Evolutionary conservation across 495 filamentous ascomycete species (phyloP).

Genomic region (Neurospora sp.): DNA sequence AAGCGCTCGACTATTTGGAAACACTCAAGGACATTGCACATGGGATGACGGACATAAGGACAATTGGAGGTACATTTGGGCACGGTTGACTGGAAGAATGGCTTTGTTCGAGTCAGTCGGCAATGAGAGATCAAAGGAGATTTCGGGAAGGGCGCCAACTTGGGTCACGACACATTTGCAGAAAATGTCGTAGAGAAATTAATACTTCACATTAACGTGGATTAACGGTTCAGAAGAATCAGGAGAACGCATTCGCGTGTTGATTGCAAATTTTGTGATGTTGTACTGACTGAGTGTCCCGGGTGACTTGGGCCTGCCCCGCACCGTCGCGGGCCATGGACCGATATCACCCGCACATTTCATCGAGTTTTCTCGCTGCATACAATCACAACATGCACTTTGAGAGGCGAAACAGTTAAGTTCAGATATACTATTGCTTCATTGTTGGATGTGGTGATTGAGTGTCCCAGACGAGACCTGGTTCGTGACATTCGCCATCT

Average conservation of each 20-base stretch:
- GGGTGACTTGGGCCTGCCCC: neutral
- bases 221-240: neutral
- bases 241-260: neutral
- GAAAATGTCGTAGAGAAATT: neutral
- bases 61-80: neutral
- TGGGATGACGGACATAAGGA: neutral
- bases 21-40: neutral
- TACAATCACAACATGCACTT: neutral
- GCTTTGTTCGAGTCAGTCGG: neutral
- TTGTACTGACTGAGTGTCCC: neutral
- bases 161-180: neutral
- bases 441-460: neutral
- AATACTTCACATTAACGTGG: fast-evolving
- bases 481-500: neutral
- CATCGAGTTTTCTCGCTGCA: neutral
- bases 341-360: neutral
- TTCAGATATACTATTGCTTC: too few species aligned
- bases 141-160: neutral
- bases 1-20: neutral
- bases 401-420: neutral
- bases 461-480: neutral
- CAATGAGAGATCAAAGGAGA: neutral
- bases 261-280: neutral
- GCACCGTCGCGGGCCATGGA: neutral
- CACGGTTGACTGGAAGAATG: neutral